Base-by-base conservation (phyloP, 202 grass and related monocot species). In the Zizania palustris region DNA sequence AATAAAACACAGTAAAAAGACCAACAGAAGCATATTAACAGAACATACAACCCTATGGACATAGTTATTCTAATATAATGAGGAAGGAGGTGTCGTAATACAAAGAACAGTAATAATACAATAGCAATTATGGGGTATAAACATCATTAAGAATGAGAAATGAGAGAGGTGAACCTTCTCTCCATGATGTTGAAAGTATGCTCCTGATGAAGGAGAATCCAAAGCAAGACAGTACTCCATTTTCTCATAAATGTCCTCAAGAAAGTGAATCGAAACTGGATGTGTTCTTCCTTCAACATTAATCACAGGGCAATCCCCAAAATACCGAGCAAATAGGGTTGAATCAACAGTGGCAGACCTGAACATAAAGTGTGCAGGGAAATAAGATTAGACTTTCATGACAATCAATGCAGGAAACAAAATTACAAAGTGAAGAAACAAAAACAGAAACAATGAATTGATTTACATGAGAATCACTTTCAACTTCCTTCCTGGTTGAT, bases 401-500 rank as follows among this genome's bases (percentile, higher is more conserved):
- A 82, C 44, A 69, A 71, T n/a, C 2, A 15, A 70, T 72, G 65
- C 40, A 42, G 3, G 10, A 75, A 62, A 57, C 11, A 61, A 21
- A 66, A 72, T 62, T 71, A 34, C 37, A 77, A 80, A 42, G 66
- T 16, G 43, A 62, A 82, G 15, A 67, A 44, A 37, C 16, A 68
- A 57, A 39, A 22, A 63, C 18, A 69, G 22, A 74, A 74, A 50
- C 13, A 60, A 37, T 5, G 20, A 59, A 70, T 45, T 42, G 48
- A 37, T 78, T 63, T 97, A 97, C 95, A 97, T 97, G 82, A 97
- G 95, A 88, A 97, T 88, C 59, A 97, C 91, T 94, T 97, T 94
- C 76, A 97, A 75, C 73, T 92, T 94, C 64, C 68, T 84, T 70
- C 79, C 67, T 14, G 50, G 45, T 75, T 77, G 76, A 87, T 56